Evolutionary conservation across 108 stramenopile species (phyloP).

Genomic region (Nitzschia sp.): DNA sequence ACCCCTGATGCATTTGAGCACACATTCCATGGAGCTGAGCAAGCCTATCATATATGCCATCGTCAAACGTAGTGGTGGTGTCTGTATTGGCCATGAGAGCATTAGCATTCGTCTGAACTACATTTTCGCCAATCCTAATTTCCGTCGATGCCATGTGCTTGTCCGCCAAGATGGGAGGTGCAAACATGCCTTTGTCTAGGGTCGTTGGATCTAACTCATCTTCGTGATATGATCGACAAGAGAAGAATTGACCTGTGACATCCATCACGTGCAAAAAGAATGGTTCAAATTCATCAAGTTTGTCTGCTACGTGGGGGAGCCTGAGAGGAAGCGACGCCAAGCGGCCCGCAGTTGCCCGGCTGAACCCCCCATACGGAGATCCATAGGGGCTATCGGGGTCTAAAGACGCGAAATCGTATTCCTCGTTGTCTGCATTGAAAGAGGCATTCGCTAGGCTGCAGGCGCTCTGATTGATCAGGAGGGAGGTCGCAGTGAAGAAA

Average conservation of each 20-base stretch:
- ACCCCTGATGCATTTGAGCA: conserved; percentile 70
- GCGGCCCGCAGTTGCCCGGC: conserved; percentile 68
- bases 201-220: conserved; percentile 63
- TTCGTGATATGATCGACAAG: conserved; percentile 73
- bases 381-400: conserved; percentile 55
- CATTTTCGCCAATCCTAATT: not conserved
- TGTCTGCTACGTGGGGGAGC: conserved; percentile 36
- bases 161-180: not conserved
- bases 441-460: too few relatives aligned
- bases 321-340: conserved; percentile 66
- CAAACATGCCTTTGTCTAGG: conserved; percentile 68
- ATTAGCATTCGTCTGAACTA: not conserved
- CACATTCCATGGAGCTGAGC: conserved; percentile 53
- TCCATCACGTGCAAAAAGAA: conserved; percentile 62
- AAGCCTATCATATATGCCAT: conserved; percentile 23
- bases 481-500: too few relatives aligned
- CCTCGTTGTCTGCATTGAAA: too few relatives aligned
- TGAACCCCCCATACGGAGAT: conserved; percentile 81
- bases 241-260: conserved; percentile 51
- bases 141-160: not conserved
- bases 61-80: not conserved
- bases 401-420: conserved; percentile 6
- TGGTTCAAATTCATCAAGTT: conserved; percentile 27
- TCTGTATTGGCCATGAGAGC: not conserved
- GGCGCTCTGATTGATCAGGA: too few relatives aligned